Evolutionary conservation across 306 rosid species (phyloP), one percentile per base, ranked within the genome.

Genomic region (Dryas octopetala): DNA sequence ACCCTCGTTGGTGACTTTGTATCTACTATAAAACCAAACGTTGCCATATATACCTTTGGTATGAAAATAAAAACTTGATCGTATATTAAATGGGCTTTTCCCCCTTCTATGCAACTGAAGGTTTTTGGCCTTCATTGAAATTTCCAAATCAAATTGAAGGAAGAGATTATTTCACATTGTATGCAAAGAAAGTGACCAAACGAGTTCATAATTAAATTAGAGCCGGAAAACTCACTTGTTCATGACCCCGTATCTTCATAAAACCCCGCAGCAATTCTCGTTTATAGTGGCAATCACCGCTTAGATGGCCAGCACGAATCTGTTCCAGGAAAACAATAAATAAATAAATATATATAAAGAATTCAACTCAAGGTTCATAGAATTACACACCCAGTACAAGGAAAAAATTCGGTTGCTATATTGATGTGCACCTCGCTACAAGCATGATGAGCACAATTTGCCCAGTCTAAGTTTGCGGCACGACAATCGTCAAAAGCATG

Each of bases 261-360:
- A 66, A 74, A 74, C 95, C 91, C 66, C 91, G 85, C 68, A 94
- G 76, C 38, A 94, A 79, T 81, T 91, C 98, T 76, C 91, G 86
- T 75, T 94, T 91, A 73, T 76, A 94, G 88, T 91, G 98, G 75
- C 98, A 91, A 81, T 94, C 96, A 75, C 98, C 98, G 65, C 96
- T 94, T 45, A 94, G 81, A 89, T 94, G 97, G 71, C 85, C 88
- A 59, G 98, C 92, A 74, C 98, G 87, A 78, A 94, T 89, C 98
- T 93, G 91, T 82, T 63, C 40, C 58, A 77, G 12, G 68, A 49
- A 38, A 2, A 14, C 8, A 40, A 45, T 10, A 66, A 16, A 62
- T 23, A 17, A 64, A 9, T 55, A 62, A 13, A 7, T 14, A 14
- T 3, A 32, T 6, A 5, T 15, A 17, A 57, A 9, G 41, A 10